Evolutionary conservation across 1,284 basidiomycete genomes (phyloP), one percentile per base, ranked within the genome.

Genomic region (Malassezia slooffiae): DNA sequence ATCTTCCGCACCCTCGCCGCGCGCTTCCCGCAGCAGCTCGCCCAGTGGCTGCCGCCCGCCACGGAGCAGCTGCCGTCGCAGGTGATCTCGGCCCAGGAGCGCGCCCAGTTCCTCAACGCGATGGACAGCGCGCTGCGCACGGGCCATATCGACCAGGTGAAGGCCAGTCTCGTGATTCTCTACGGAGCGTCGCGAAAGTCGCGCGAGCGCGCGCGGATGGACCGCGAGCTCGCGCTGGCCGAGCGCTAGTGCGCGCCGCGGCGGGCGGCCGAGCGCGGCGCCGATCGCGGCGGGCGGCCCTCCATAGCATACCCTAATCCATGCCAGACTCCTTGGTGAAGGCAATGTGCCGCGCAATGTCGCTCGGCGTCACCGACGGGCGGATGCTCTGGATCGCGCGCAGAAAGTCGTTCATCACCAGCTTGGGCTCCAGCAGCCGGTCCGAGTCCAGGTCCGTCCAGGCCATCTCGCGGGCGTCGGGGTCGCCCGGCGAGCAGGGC

Each of bases 401-500:
- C 63, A 93, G 62, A 69, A 97, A 97, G 71, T 97, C 93, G 15
- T 74, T 76, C 41, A 57, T 43, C 15, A 57, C 50, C 29, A 57
- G 54, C 24, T 41, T 40, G 8, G 57, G 58, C 70, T 96, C 91
- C 23, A 82, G 74, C 26, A 97, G 74, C 65, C 95, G 85, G 42
- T 90, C 82, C n/a, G 82, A 82, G 43, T 82, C 82, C 34, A 97
- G 77, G 50, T 87, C 85, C n/a, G 82, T 79, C 91, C 93, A 97
- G 3, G 80, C 75, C 75, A 85, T 89, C 73, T 97, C 91, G 29
- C 80, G 74, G 0, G 86, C 90, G 29, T 52, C 58, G 12, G 43
- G 50, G 15, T 37, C 41, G 15, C 55, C 55, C 19, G 55, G 52
- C 8, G 43, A 41, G 45, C 49, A 41, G 13, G 39, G 38, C 30